These are phyloP conservation scores for Coniophora puteana DNA, from an alignment of 1,284 basidiomycete species.

Conservation along the genomic window DNA sequence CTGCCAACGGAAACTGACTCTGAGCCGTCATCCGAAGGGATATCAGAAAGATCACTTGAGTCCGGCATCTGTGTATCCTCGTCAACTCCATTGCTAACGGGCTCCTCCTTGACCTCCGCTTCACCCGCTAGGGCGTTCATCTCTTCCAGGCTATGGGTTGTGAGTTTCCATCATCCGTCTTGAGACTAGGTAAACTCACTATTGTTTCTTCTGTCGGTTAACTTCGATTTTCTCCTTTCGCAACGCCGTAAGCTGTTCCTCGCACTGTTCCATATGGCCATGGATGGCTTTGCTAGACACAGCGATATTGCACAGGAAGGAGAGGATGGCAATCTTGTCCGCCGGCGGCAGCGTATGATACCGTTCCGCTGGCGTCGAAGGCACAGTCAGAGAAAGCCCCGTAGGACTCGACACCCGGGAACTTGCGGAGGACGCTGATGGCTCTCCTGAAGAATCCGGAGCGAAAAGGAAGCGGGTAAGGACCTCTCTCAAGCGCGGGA, in stretches of 20 bases:
- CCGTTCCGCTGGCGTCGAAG: slow-evolving; percentile 57
- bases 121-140: slow-evolving; percentile 64
- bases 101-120: slow-evolving; percentile 51
- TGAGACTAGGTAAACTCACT: slow-evolving; percentile 49
- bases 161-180: slow-evolving; percentile 8
- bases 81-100: slow-evolving; percentile 32
- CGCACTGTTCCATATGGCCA: slow-evolving; percentile 86
- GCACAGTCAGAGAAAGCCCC: slow-evolving; percentile 29
- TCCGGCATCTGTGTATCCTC: slow-evolving; percentile 60
- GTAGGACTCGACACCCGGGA: slow-evolving; percentile 41
- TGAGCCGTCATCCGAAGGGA: slow-evolving; percentile 51
- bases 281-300: slow-evolving; percentile 89
- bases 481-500: slow-evolving; percentile 74
- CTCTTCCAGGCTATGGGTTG: slow-evolving; percentile 59
- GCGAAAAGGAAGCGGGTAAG: slow-evolving; percentile 75
- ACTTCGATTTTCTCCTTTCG: slow-evolving; percentile 96
- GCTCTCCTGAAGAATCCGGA: slow-evolving; percentile 40
- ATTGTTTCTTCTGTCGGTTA: slow-evolving; percentile 82
- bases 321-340: slow-evolving; percentile 83
- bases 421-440: slow-evolving; percentile 40
- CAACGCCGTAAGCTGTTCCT: slow-evolving; percentile 85
- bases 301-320: slow-evolving; percentile 87
- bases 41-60: slow-evolving; percentile 69
- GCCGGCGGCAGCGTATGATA: slow-evolving; percentile 72
- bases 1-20: slow-evolving; percentile 41